Base-by-base conservation (phyloP, 2,329 filamentous ascomycete genomes). In the Didymella exigua region DNA sequence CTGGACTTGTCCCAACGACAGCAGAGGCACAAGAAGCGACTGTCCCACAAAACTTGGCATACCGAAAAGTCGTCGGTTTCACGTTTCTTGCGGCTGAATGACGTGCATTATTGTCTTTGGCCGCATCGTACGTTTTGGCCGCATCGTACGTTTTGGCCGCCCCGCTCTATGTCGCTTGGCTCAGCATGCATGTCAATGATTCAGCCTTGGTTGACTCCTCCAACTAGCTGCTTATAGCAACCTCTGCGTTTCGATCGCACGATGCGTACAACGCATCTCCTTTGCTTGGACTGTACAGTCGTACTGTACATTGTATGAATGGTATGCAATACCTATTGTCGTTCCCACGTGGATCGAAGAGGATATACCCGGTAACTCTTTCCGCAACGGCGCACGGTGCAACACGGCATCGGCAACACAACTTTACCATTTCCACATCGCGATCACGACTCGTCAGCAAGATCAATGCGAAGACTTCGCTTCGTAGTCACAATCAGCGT, bases 301-400 rank as follows among this genome's bases (percentile, higher is more conserved):
- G 1, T 13, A 16, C 10, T 33, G 31, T 40, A 18, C 18, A 16
- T 24, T 31, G 24, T 23, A 38, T 13, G 42, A 45, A 27, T 7
- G 21, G 14, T n/a, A 18, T 29, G 29, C 49, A 47, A 18, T 3
- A n/a, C n/a, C n/a, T n/a, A 23, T 52, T 11, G 34, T 16, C 34
- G 14, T 42, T 41, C 21, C 6, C 18, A 18, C 16, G 26, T 31
- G 52, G 29, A 19, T 27, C 42, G 41, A 46, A 37, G 16, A 31
- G 34, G 41, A 31, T 44, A 50, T 55, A 42, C 52, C 46, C 52
- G 13, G 34, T n/a, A 24, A n/a, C 42, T 38, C 2, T 3, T 27
- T 16, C 10, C n/a, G 27, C 24, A 21, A 21, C 2, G 30, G 37
- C 37, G 23, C 30, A n/a, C 34, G 30, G 24, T 18, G 23, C 18